Base-by-base conservation (phyloP, 2,329 filamentous ascomycete species). In the Beauveria sp. region DNA sequence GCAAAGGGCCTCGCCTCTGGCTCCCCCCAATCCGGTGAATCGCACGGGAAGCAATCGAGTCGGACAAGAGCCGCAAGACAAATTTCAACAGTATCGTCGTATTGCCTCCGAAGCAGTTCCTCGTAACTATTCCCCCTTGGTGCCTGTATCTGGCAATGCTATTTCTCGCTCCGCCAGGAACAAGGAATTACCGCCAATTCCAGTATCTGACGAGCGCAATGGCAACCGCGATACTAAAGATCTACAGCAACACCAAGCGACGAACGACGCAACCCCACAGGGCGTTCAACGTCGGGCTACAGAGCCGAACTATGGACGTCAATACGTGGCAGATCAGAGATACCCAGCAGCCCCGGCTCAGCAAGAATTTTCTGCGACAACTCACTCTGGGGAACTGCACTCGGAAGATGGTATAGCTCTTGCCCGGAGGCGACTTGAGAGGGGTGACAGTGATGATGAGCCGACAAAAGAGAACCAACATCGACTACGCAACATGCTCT, bases 11-110 rank as follows among this genome's bases (percentile, higher is more conserved):
- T 49, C 58, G 5, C 43, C 58, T 26, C 51, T 53, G 9, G 51
- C 50, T 28, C 42, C 47, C 42, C 47, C 58, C 26, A 47, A 40
- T 7, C 14, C 28, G 5, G 42, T 47, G 40, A 69, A 73, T 9
- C 77, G 81, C 55, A 81, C 72, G 60, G 79, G 75, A n/a, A 86
- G 82, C 66, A 84, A 85, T 65, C 86, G 83, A 67, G 72, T 85
- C 42, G 80, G 76, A 67, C 86, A 86, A 64, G 78, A 83, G 2
- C 83, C 81, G 1, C 81, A 83, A 7, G 61, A 56, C 43, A 45
- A 14, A 51, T 47, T 58, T 63, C 38, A 55, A 58, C 30, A 54
- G 65, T 26, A 63, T 61, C 57, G 26, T 10, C 49, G 49, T 8
- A 46, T 49, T 20, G 47, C 20, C 4, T 53, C 60, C 7, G 53